Evolutionary conservation across 169 alveolate species (phyloP).

Genomic region (Eimeria tenella): DNA sequence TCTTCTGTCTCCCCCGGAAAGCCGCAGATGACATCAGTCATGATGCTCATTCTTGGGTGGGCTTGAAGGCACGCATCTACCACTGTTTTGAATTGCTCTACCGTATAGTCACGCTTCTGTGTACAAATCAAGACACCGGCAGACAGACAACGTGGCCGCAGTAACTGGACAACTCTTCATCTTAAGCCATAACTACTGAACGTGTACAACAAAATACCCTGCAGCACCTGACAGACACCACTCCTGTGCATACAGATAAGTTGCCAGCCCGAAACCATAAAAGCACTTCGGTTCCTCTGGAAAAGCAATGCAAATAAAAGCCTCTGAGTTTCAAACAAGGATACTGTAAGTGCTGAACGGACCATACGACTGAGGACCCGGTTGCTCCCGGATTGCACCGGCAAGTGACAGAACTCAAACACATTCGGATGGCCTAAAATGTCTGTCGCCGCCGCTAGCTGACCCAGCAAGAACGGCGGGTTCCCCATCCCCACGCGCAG

Average conservation of each 20-base stretch:
- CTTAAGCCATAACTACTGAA: not conserved
- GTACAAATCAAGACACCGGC: not conserved
- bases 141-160: no score
- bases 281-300: no score
- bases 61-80: constrained; percentile 90
- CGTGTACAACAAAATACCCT: not conserved
- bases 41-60: constrained; percentile 95
- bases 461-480: constrained; percentile 98
- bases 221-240: not conserved
- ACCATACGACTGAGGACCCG: constrained; percentile 95
- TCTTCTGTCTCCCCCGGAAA: constrained; percentile 98
- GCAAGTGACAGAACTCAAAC: constrained; percentile 97
- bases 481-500: constrained; percentile 99
- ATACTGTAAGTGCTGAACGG: not conserved
- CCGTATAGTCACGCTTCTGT: constrained; percentile 95
- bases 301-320: no score
- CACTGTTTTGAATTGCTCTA: constrained; percentile 94
- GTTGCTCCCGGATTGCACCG: constrained; percentile 98
- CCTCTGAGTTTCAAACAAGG: no score
- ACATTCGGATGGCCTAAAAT: constrained; percentile 96
- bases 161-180: no score
- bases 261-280: no score
- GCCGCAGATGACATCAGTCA: constrained; percentile 99
- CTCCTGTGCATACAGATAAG: no score
- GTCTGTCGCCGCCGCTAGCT: constrained; percentile 94